A percentile compares a stretch with the other conserved stretches of the same genome.
Evolutionary conservation across 192 early-diverging fungal genomes (phyloP).

Genomic region (Linnemannia hyalina): DNA sequence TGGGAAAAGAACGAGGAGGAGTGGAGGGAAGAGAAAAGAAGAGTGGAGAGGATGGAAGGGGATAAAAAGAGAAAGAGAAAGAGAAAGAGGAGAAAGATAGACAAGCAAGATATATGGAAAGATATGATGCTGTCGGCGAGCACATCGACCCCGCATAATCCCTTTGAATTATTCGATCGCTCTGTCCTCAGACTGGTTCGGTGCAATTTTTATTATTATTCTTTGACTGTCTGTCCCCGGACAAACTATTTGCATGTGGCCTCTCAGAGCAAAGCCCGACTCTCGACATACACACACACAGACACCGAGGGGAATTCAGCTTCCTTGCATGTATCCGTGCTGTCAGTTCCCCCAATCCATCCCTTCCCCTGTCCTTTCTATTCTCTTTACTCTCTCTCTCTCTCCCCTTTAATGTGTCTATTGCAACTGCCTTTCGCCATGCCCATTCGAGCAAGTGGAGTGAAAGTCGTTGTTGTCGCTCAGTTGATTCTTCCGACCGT

Average conservation of each 20-base stretch:
- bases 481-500: no score
- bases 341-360: no score
- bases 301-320: not conserved
- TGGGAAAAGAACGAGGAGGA: not conserved
- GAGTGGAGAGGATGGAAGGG: not conserved
- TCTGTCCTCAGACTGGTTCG: conserved; percentile 33
- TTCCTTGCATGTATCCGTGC: not conserved
- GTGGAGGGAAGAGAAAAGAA: not conserved
- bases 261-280: conserved; percentile 3
- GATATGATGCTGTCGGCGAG: not conserved
- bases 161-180: conserved; percentile 19
- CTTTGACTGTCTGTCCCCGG: conserved; percentile 5
- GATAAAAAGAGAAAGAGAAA: not conserved
- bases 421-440: no score
- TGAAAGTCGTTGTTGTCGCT: no score
- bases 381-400: no score
- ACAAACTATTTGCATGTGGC: conserved; percentile 10
- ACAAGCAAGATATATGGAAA: not conserved
- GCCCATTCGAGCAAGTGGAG: no score
- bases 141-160: not conserved
- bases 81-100: not conserved
- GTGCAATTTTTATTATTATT: conserved; percentile 8
- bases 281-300: not conserved
- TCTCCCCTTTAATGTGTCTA: no score
- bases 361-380: no score